Evolutionary conservation across 306 rosid genomes (phyloP), one percentile per base, ranked within the genome.

Genomic region (Ceratonia siliqua): DNA sequence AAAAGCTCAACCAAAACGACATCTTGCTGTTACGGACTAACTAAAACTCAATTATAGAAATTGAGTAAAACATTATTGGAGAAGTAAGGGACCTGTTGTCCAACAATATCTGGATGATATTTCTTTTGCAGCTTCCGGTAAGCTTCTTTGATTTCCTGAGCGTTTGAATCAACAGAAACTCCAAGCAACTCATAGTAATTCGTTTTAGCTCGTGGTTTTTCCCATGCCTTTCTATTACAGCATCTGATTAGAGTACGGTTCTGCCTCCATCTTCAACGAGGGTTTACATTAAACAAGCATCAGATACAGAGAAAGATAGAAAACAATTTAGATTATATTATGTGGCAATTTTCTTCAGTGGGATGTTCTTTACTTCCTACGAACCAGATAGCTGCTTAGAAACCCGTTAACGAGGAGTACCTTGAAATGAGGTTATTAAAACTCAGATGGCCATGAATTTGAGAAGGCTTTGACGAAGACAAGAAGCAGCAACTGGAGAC

Each of bases 51-150:
- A 24, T 42, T 3, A 8, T 2, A 61, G 61, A 68, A 74, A 50
- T 10, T 49, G 15, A 25, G 41, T 20, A 38, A 10, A 14, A 6
- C 25, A 35, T 2, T 21, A 30, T 1, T 24, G 25, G 7, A 15
- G 36, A 30, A 41, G 69, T 11, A n/a, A 3, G 17, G 8, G 72
- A 89, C 97, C 97, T 91, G 42, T 65, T 83, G 90, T 77, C 97
- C 97, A 65, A 85, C 86, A 76, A 91, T 82, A 79, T 91, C 97
- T 8, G 97, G 97, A 76, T 91, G 97, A 49, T 79, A 55, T 53
- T 83, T 89, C 91, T 91, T 91, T 70, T 89, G 97, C 85, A 89
- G 78, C 77, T 87, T 89, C 72, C 92, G 79, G 62, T 89, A 91
- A 63, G 97, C 92, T 62, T 87, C 85, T 84, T 81, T 91, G 68